Conservation (phyloP, 2,329 filamentous ascomycete genomes). For the Colletotrichum echinochloae region DNA sequence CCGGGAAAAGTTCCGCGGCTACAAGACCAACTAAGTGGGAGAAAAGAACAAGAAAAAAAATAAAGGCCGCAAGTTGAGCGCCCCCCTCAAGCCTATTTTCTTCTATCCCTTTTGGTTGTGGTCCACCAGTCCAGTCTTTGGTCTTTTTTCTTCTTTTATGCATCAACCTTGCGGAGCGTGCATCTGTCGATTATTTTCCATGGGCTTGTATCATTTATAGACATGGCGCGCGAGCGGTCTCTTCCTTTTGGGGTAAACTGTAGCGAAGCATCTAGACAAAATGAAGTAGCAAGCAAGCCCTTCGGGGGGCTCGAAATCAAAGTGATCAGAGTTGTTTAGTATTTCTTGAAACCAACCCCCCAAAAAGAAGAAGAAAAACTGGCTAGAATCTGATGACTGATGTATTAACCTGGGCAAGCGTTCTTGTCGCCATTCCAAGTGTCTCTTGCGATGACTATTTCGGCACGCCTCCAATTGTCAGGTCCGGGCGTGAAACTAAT, state of each 20-base stretch:
- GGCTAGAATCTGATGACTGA: neutral
- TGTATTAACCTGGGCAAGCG: neutral
- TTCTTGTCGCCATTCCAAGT: neutral
- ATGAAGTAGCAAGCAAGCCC: neutral
- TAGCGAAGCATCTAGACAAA: neutral
- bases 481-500: neutral
- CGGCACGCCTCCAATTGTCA: neutral
- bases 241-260: neutral
- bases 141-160: neutral
- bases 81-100: no score
- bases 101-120: no score
- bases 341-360: neutral
- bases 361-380: neutral
- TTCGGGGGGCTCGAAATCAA: neutral
- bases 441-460: neutral
- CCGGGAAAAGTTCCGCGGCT: slow-evolving; percentile 61
- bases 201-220: neutral
- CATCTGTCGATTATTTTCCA: neutral
- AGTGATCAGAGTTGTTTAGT: neutral
- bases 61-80: no score
- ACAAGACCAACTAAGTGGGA: neutral
- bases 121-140: neutral
- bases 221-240: neutral
- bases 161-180: neutral
- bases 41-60: no score